Base-by-base conservation (phyloP, 495 filamentous ascomycete species). In the Oidiodendron maius region DNA sequence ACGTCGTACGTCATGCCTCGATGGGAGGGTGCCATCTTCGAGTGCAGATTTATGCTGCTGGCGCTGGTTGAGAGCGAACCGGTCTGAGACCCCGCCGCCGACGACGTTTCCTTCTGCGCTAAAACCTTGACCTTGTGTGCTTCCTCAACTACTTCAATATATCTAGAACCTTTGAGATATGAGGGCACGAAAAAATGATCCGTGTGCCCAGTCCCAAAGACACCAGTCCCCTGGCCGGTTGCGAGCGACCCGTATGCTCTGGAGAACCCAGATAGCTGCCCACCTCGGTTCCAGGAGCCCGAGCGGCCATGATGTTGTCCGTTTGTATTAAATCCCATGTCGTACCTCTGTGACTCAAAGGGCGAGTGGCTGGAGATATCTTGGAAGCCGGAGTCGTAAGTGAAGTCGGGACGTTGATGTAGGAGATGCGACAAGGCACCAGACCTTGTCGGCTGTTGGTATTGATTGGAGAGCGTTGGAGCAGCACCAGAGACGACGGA, bases 1-100 rank as follows among this genome's bases (percentile, higher is more conserved):
- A 95, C 71, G 57, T 96, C 88, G 65, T 84, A 89, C 10, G 86
- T 79, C 70, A 93, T 81, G 10, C 90, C 91, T 15, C 86, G 75
- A 60, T 96, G 88, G 5, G 84, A 81, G 9, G 86, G 71, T 4
- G 78, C 73, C 65, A 85, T 80, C 57, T 62, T 69, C 35, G 81
- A 80, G 60, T 80, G 78, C 13, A 84, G 62, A 58, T 80, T 81
- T 42, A 69, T 66, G 68, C 75, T 78, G 70, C 80, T 81, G 18
- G 80, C 78, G 50, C 77, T 81, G 36, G 75, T 74, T 11, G 83
- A 82, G 10, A 87, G 67, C 5, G 82, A 76, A 6, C 68, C 71
- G 11, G 61, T 45, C 37, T 61, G 58, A 2, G 70, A 62, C 1
- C 60, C 51, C 26, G 51, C 59, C 15, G 59, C 52, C 38, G 68